phyloP scores from a whole-genome alignment of 768 basidiomycete species.

The Boletus patriciae region DNA sequence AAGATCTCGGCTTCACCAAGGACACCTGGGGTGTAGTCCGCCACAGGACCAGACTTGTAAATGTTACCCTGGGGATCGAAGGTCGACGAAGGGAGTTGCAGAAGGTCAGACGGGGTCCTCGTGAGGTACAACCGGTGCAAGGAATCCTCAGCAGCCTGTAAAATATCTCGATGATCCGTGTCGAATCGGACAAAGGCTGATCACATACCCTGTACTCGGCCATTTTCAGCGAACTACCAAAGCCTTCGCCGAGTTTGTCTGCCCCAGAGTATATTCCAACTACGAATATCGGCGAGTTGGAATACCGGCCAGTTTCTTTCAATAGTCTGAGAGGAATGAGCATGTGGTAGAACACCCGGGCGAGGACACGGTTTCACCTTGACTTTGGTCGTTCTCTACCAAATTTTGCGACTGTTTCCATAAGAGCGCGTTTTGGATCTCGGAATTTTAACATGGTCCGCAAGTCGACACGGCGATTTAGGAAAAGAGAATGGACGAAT shows the following conservation, averaged over 20 bases:
- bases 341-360: too few relatives aligned
- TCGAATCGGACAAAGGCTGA: background rate
- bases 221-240: conserved; percentile 92
- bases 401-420: conserved; percentile 71
- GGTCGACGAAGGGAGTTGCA: conserved; percentile 73
- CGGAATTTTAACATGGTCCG: conserved; percentile 75
- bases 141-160: conserved; percentile 82
- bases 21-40: conserved; percentile 51
- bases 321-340: conserved; percentile 55
- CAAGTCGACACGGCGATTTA: conserved; percentile 82
- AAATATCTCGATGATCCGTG: background rate
- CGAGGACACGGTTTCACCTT: conserved; percentile 43
- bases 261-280: conserved; percentile 87
- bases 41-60: conserved; percentile 47
- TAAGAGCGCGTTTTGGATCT: conserved; percentile 76
- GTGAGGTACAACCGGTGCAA: conserved; percentile 83
- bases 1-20: conserved; percentile 63
- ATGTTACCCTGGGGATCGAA: conserved; percentile 62
- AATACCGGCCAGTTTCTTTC: conserved; percentile 89
- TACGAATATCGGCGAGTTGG: conserved; percentile 90
- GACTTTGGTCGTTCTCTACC: conserved; percentile 65
- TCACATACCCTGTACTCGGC: conserved; percentile 81
- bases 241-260: conserved; percentile 90
- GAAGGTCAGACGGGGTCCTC: conserved; percentile 61
- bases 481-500: conserved; percentile 88